These are phyloP conservation scores for Tylopilus sp. DNA, from an alignment of 1,284 basidiomycete species.

Conservation along the genomic window DNA sequence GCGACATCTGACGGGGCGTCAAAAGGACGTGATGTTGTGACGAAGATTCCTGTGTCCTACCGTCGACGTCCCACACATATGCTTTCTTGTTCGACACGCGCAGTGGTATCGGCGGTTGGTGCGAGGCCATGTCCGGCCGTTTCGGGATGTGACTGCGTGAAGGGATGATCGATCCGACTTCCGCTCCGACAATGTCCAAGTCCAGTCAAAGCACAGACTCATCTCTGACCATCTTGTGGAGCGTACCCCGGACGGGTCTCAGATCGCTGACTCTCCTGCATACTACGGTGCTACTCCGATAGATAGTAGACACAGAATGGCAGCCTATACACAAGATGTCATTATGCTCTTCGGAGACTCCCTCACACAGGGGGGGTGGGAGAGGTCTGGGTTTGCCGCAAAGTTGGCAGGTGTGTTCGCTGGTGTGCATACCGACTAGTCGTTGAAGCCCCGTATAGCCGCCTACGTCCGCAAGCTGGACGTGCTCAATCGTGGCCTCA, in stretches of 20 bases:
- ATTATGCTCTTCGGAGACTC: conserved; percentile 78
- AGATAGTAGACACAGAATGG: conserved; percentile 40
- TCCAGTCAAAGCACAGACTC: too few species aligned
- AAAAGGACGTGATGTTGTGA: not conserved
- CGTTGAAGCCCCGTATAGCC: conserved; percentile 41
- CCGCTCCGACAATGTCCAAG: conserved; percentile 15
- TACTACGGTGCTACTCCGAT: not conserved
- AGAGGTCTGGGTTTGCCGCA: conserved; percentile 56
- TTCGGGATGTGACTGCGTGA: too few species aligned
- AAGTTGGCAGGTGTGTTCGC: conserved; percentile 53
- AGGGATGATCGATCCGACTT: conserved; percentile 9
- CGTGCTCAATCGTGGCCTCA: conserved; percentile 75
- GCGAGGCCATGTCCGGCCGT: conserved; percentile 15
- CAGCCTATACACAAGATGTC: conserved; percentile 53
- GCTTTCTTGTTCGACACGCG: conserved; percentile 68
- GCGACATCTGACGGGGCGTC: conserved; percentile 63
- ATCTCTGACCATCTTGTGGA: too few species aligned
- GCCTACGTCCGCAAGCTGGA: conserved; percentile 76
- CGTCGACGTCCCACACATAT: conserved; percentile 77
- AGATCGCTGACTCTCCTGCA: not conserved
- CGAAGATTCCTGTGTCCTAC: conserved; percentile 36
- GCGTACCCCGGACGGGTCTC: too few species aligned
- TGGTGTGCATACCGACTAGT: not conserved
- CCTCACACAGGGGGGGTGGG: conserved; percentile 65
- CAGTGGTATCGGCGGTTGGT: conserved; percentile 38